phyloP scores from a whole-genome alignment of 306 rosid species.

The Trichosanthes truncata region DNA sequence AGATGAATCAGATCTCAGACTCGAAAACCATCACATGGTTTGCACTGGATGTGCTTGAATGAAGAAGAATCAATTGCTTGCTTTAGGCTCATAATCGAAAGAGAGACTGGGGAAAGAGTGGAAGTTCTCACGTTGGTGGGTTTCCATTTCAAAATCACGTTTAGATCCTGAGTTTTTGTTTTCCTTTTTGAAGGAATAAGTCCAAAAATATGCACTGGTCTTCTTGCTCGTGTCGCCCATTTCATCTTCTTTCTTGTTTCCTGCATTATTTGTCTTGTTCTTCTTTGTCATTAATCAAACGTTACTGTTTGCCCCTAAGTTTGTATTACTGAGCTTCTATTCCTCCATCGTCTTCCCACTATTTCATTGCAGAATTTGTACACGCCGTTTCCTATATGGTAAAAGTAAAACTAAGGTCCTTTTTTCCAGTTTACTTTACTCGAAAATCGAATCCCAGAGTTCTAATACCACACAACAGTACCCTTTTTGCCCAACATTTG shows the following conservation, averaged over 20 bases:
- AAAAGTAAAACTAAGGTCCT: neutral
- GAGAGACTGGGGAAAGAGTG: conserved; percentile 25
- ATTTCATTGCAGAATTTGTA: neutral
- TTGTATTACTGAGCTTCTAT: conserved; percentile 2
- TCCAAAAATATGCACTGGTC: conserved; percentile 24
- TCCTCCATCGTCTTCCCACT: neutral
- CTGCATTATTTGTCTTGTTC: conserved; percentile 19
- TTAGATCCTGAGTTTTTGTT: conserved; percentile 18
- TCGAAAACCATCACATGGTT: neutral
- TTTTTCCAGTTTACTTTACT: neutral
- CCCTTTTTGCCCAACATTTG: neutral
- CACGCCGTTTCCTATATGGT: neutral
- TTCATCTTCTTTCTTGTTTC: conserved; percentile 18
- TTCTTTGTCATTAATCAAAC: conserved; percentile 12
- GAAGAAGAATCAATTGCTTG: conserved; percentile 22
- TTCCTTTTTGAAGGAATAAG: conserved; percentile 23
- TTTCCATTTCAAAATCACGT: conserved; percentile 19
- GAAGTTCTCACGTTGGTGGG: conserved; percentile 40
- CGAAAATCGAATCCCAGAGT: conserved; percentile 1
- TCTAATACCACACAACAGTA: neutral
- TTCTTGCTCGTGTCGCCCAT: conserved; percentile 28
- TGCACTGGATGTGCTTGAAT: neutral
- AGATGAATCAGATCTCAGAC: neutral
- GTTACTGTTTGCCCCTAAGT: conserved; percentile 18
- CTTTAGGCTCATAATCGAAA: conserved; percentile 15